A percentile compares a stretch with the other conserved stretches of the same genome.
phyloP scores from a whole-genome alignment of 164 flowering plant genomes.

The Umbellularia californica region DNA sequence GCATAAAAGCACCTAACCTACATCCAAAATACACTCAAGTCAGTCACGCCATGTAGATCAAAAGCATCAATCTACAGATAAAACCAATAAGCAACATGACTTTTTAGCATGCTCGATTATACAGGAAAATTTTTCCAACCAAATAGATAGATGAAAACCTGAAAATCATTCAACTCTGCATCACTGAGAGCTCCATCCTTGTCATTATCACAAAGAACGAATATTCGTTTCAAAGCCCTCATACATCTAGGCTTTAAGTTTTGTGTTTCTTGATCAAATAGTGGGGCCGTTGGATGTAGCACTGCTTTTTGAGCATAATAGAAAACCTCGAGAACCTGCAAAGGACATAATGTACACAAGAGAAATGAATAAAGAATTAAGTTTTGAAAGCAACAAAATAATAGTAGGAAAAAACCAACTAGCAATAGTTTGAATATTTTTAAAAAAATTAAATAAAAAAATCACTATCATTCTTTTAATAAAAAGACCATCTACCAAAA shows the following conservation, averaged over 20 bases:
- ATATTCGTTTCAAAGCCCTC: constrained; percentile 66
- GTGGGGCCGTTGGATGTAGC: constrained; percentile 68
- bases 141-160: constrained; percentile 38
- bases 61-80: background rate
- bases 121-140: background rate
- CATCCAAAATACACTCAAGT: constrained; percentile 1
- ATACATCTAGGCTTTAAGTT: constrained; percentile 58
- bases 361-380: background rate
- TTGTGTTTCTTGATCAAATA: constrained; percentile 70
- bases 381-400: background rate
- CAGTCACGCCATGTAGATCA: background rate
- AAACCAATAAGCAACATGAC: background rate
- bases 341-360: constrained; percentile 1
- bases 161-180: constrained; percentile 77
- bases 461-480: background rate
- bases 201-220: constrained; percentile 70
- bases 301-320: constrained; percentile 96
- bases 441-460: background rate
- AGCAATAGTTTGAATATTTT: background rate
- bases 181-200: constrained; percentile 69
- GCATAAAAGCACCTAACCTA: constrained; percentile 96
- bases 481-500: background rate
- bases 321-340: constrained; percentile 91
- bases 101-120: background rate
- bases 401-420: background rate